Evolutionary conservation across 768 basidiomycete species (phyloP).

Genomic region (Hypsizygus marmoreus): DNA sequence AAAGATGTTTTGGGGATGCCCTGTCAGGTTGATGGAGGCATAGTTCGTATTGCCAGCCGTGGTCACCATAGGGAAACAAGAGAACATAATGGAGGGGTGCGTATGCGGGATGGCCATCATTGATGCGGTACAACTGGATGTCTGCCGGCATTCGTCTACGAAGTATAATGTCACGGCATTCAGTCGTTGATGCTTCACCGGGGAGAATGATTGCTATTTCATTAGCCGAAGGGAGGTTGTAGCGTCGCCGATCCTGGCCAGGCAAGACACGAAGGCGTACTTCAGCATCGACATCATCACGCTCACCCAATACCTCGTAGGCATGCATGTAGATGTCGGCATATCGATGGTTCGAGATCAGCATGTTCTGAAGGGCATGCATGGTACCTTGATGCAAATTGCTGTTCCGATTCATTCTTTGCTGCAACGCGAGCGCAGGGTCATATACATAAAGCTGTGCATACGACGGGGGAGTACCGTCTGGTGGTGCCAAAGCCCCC

Average conservation of each 20-base stretch:
- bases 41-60: constrained; percentile 37
- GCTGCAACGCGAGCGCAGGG: constrained; percentile 26
- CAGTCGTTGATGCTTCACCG: constrained; percentile 22
- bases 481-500: constrained; percentile 30
- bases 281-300: background rate
- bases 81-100: constrained; percentile 43
- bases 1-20: constrained; percentile 15
- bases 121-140: constrained; percentile 31
- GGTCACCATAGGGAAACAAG: constrained; percentile 40
- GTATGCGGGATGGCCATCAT: constrained; percentile 37
- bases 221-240: constrained; percentile 45
- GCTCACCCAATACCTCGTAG: constrained; percentile 16
- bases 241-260: constrained; percentile 15
- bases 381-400: constrained; percentile 16
- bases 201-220: constrained; percentile 47
- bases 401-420: constrained; percentile 12
- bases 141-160: constrained; percentile 15
- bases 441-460: constrained; percentile 45
- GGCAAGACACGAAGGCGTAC: constrained; percentile 6
- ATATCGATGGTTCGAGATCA: constrained; percentile 15
- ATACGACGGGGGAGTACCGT: constrained; percentile 23
- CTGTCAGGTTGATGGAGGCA: constrained; percentile 7
- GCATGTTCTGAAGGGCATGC: constrained; percentile 19
- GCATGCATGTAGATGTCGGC: constrained; percentile 24
- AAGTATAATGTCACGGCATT: constrained; percentile 36